A percentile compares a stretch with the other conserved stretches of the same genome.
Evolutionary conservation across 2,329 filamentous ascomycete species (phyloP).

Genomic region (Colletotrichum navitas): DNA sequence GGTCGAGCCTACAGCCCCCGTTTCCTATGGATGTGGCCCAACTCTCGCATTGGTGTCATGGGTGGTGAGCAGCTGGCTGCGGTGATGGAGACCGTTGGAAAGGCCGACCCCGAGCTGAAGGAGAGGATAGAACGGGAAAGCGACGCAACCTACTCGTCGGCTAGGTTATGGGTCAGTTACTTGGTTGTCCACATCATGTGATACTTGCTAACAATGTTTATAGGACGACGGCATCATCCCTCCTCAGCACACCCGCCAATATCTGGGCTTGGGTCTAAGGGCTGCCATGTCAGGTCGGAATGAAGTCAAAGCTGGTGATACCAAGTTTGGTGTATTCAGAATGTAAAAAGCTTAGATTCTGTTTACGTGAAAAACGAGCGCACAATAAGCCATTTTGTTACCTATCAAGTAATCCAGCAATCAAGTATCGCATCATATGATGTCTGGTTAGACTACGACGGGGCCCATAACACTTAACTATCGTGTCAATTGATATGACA

Average conservation of each 20-base stretch:
- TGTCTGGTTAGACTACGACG: too few relatives aligned
- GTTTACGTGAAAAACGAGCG: neutral
- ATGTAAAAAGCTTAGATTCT: slow-evolving; percentile 67
- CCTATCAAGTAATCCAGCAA: too few relatives aligned
- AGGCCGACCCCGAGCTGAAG: slow-evolving; percentile 83
- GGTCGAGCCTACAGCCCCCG: slow-evolving; percentile 92
- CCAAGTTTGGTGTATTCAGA: slow-evolving; percentile 84
- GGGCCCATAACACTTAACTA: neutral
- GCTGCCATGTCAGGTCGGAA: slow-evolving; percentile 78
- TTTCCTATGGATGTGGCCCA: slow-evolving; percentile 97
- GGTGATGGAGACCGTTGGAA: slow-evolving; percentile 95
- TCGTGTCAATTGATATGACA: neutral
- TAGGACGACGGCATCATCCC: slow-evolving; percentile 84
- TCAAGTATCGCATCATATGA: neutral
- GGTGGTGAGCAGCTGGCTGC: slow-evolving; percentile 89
- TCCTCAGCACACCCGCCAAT: slow-evolving; percentile 79
- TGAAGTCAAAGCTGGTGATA: slow-evolving; percentile 70
- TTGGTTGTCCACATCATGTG: slow-evolving; percentile 15
- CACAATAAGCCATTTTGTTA: neutral
- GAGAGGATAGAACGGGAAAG: slow-evolving; percentile 90
- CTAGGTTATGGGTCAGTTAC: slow-evolving; percentile 82
- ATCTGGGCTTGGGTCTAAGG: slow-evolving; percentile 78
- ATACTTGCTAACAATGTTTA: slow-evolving; percentile 31
- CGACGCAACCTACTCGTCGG: slow-evolving; percentile 88
- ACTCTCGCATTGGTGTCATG: slow-evolving; percentile 97